phyloP scores from a whole-genome alignment of 2,329 filamentous ascomycete genomes.

The Penicillium hesseltinei region DNA sequence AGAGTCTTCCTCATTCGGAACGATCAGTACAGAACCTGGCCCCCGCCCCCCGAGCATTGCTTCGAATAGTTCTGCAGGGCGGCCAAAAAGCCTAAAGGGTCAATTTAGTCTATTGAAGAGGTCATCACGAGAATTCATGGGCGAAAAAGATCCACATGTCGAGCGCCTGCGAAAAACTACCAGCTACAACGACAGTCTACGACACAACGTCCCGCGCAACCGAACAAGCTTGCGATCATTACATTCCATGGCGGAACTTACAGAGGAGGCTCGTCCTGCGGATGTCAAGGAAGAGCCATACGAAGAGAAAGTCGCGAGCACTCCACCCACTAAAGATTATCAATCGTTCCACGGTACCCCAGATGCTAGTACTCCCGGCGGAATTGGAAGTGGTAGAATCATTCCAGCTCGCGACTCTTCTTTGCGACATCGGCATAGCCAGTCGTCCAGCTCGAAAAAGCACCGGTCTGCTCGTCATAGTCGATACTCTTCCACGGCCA shows the following conservation, averaged over 20 bases:
- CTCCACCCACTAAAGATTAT: conserved; percentile 35
- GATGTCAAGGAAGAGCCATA: conserved; percentile 20
- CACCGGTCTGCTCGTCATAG: conserved; percentile 52
- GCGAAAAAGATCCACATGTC: conserved; percentile 35
- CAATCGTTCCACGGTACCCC: conserved; percentile 32
- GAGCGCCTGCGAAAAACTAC: conserved; percentile 37
- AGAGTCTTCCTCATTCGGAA: conserved; percentile 40
- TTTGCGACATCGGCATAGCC: conserved; percentile 50
- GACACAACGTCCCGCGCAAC: conserved; percentile 36
- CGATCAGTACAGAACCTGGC: conserved; percentile 42
- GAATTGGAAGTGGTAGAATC: conserved; percentile 49
- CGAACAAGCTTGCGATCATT: conserved; percentile 41
- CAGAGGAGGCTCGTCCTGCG: conserved; percentile 34
- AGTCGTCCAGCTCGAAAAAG: conserved; percentile 54
- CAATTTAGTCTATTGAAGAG: conserved; percentile 36
- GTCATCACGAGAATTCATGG: conserved; percentile 36
- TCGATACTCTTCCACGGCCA: conserved; percentile 38
- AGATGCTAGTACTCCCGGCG: conserved; percentile 33
- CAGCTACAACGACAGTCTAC: conserved; percentile 35
- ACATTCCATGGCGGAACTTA: conserved; percentile 45
- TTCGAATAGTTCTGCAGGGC: conserved; percentile 40
- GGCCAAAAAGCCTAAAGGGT: conserved; percentile 38
- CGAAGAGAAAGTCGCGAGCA: conserved; percentile 18
- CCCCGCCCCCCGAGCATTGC: conserved; percentile 40
- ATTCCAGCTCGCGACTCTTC: conserved; percentile 70